Evolutionary conservation across 345 rosid genomes (phyloP), one percentile per base, ranked within the genome.

Genomic region (Citrus medica): DNA sequence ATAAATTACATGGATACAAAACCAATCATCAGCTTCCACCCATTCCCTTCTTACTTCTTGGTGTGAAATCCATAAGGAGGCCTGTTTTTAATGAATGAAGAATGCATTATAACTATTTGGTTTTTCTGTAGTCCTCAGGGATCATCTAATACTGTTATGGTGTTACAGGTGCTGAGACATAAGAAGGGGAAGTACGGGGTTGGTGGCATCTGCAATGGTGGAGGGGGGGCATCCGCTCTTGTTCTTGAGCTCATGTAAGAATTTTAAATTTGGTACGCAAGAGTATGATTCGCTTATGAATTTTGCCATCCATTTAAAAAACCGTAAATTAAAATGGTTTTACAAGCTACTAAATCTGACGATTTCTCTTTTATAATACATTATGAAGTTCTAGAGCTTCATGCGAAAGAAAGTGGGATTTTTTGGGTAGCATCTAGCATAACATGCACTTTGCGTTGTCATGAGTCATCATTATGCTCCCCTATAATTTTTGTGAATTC

Each of bases 131-230:
- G 19, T 79, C 42, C 71, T 14, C 65, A 22, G 27, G 40, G 22
- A 28, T 69, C 10, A 60, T 51, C 17, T 46, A 35, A 27, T 56
- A 38, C 35, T 73, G 10, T 62, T 7, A 71, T 79, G 63, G 14
- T 74, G 56, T 72, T 82, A 72, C 73, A 95, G 98, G 99, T 91
- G 62, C 79, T 96, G 89, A 91, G 89, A 82, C 91, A 88, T 61
- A 96, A 86, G 84, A 92, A 83, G 24, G 98, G 92, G 59, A 92
- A 84, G 82, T 89, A 88, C 16, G 98, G 97, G 55, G 97, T 91
- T 78, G 97, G 86, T 37, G 94, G 91, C 42, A 76, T 96, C 76
- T 96, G 99, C 93, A 96, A 96, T 56, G 98, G 99, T n/a, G 98
- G 97, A 51, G 99, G 99, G 22, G 97, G 95, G 58, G 99, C 97